phyloP scores from a whole-genome alignment of 2,329 filamentous ascomycete species.

The Clonostachys solani region DNA sequence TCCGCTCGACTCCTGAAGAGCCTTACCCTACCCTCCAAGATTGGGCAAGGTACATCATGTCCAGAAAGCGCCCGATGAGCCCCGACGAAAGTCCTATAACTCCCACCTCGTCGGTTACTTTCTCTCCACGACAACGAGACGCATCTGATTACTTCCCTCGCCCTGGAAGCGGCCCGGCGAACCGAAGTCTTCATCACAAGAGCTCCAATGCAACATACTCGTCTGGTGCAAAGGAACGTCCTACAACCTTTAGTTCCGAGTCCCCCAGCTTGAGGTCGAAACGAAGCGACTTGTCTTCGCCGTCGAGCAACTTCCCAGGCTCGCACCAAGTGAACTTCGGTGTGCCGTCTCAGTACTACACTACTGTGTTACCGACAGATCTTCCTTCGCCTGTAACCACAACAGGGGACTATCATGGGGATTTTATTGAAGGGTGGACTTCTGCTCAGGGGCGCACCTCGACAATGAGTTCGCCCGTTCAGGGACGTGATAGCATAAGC shows the following conservation, averaged over 20 bases:
- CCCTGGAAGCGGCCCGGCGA: slow-evolving; percentile 34
- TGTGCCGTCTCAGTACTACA: slow-evolving; percentile 42
- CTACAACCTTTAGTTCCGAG: slow-evolving; percentile 49
- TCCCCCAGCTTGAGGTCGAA: slow-evolving; percentile 58
- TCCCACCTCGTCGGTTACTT: slow-evolving; percentile 46
- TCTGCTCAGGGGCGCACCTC: slow-evolving; percentile 56
- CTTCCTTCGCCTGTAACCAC: slow-evolving; percentile 52
- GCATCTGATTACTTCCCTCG: slow-evolving; percentile 33
- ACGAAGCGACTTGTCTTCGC: slow-evolving; percentile 58
- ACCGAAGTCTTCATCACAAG: slow-evolving; percentile 39
- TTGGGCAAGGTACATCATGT: slow-evolving; percentile 52
- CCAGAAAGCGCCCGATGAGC: slow-evolving; percentile 36
- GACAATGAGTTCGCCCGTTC: slow-evolving; percentile 50
- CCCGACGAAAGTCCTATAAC: slow-evolving; percentile 46
- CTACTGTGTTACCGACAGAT: slow-evolving; percentile 46
- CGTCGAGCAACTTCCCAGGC: slow-evolving; percentile 40
- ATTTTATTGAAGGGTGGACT: slow-evolving; percentile 59
- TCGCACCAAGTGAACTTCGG: slow-evolving; percentile 27
- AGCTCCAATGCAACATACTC: slow-evolving; percentile 41
- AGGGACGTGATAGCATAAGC: slow-evolving; percentile 46
- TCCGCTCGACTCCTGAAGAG: slow-evolving; percentile 50
- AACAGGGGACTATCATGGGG: slow-evolving; percentile 47
- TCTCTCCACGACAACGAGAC: slow-evolving; percentile 36
- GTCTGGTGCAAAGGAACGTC: slow-evolving; percentile 41
- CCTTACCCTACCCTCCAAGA: slow-evolving; percentile 48